Conservation (phyloP, 805 yeast genomes). For the Metschnikowia aberdeeniae region DNA sequence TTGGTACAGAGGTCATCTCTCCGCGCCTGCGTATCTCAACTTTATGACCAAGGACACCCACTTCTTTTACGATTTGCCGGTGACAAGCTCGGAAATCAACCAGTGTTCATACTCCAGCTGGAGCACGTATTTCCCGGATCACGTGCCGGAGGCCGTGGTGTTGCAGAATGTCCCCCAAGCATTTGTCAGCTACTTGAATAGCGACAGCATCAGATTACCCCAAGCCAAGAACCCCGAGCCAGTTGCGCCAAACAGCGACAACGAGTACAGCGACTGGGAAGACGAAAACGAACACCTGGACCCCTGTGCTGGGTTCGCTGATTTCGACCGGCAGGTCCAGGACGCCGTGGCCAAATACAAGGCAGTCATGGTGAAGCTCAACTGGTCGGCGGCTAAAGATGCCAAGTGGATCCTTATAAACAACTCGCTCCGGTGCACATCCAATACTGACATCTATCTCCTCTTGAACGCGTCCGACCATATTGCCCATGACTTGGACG, state of each 20-base stretch:
- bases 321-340: constrained; percentile 53
- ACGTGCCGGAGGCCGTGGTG: constrained; percentile 22
- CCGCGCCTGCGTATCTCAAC: background rate
- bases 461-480: constrained; percentile 84
- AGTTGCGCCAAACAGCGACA: constrained; percentile 42
- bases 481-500: constrained; percentile 73
- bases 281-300: constrained; percentile 31
- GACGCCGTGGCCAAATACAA: constrained; percentile 47
- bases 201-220: constrained; percentile 20
- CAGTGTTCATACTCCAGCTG: constrained; percentile 35
- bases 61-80: constrained; percentile 27
- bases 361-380: constrained; percentile 78
- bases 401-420: constrained; percentile 87
- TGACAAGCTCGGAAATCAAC: constrained; percentile 26
- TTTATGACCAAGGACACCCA: constrained; percentile 16
- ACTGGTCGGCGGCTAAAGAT: constrained; percentile 97
- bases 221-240: constrained; percentile 8
- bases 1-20: constrained; percentile 1
- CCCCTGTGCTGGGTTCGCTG: constrained; percentile 40
- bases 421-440: constrained; percentile 67
- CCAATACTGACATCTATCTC: constrained; percentile 72
- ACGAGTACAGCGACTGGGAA: constrained; percentile 76
- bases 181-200: constrained; percentile 31
- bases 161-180: constrained; percentile 31
- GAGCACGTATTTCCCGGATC: constrained; percentile 23